Evolutionary conservation across 192 early-diverging fungal species (phyloP), one percentile per base, ranked within the genome.

Genomic region (Entomortierella parvispora): DNA sequence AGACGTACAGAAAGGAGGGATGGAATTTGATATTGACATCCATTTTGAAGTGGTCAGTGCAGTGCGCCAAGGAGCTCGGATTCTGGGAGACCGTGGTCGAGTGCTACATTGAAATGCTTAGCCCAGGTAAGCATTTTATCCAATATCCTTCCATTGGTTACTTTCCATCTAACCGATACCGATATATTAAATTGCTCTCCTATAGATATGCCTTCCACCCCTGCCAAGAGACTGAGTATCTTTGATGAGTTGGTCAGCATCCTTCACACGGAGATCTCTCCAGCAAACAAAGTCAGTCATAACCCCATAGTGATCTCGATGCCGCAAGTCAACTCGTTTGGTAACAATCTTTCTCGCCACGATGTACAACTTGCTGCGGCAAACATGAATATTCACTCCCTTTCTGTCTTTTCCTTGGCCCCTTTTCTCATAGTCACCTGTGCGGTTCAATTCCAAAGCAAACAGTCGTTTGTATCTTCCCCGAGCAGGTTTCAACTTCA

Each of bases 1-100:
- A 93, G 58, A 96, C 92, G 7, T 96, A 96, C 79, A 87, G 95
- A 4, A 95, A 95, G 65, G 95, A 96, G 68, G 70, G 81, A 33
- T 96, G 95, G 95, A 80, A 81, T 57, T 60, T 75, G 23, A 84
- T 96, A 2, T 79, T 96, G 12, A 87, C 82, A 9, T 87, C 86
- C 7, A 91, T 95, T 18, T 59, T 93, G 32, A 69, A 81, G 44
- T 87, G 83, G 74, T 92, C 86, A 4, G 56, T 90, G 5, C 82
- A 81, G 11, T 96, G 95, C 79, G 94, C 94, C 2, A 86, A 85
- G 55, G 85, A 89, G 48, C 68, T 93, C 8, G 87, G 83, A 1
- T 69, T 76, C 20, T 87, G 85, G 84, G 85, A 90, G 9, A 80
- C 78, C 46, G 88, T 88, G 0, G 71, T 93, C 3, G 90, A 92